Evolutionary conservation across 805 yeast species (phyloP), one percentile per base, ranked within the genome.

Genomic region (Metschnikowia aberdeeniae): DNA sequence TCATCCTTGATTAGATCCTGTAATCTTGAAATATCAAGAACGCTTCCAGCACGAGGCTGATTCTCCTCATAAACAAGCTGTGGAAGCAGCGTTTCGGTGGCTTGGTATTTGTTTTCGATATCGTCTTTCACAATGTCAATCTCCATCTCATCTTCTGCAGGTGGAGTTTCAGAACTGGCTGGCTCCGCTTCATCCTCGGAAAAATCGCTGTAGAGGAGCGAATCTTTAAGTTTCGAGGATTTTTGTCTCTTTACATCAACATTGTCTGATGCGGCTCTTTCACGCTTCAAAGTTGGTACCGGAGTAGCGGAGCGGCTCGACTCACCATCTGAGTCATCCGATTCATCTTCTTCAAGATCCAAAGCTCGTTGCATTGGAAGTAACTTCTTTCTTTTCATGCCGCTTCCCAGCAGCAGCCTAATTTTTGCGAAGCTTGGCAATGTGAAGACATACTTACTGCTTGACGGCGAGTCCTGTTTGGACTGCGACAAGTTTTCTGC

Each of bases 1-100:
- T 78, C 80, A 57, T 89, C 96, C 54, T 78, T 80, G 5, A 89
- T 64, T 2, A 80, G 45, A 2, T 62, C 58, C 50, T 83, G 85
- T 3, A 87, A 51, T 14, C 70, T 69, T 5, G 66, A 68, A 19
- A 89, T 55, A 36, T 77, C 80, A 24, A 67, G 54, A 4, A 53
- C 44, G 29, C 56, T 60, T 1, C 55, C 50, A 2, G 58, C 51
- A 11, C 50, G 49, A 3, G 63, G 58, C 32, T 63, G 64, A 36
- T 72, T 76, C 11, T 74, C 73, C 32, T 64, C 75, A 45, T 70
- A 80, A 2, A 84, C 89, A 0, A 89, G 75, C 11, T 59, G 50
- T 1, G 92, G 89, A 4, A 51, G 45, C 1, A 60, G 73, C 2
- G 75, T 39, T 19, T 36, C 66, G 0, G 77, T 65, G 0, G 95